Percentiles rank a stretch among this genome's conserved stretches.
Evolutionary conservation across 441 rosid species (phyloP).

Genomic region (Corymbia calophylla): DNA sequence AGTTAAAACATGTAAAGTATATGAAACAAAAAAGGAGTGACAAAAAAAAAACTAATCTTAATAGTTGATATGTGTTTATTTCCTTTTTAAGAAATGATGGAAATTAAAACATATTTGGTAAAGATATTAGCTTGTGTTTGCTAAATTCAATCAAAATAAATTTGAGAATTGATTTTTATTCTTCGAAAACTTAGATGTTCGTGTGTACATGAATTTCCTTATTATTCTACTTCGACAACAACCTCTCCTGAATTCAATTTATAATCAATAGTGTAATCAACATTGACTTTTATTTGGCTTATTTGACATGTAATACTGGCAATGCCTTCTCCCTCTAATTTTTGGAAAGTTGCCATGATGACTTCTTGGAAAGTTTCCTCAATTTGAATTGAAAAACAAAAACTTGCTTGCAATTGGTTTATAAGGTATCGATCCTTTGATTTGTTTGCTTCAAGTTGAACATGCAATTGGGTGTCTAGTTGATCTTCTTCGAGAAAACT

Average conservation of each 20-base stretch:
- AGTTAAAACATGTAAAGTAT: fast-evolving
- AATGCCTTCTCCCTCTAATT: not conserved
- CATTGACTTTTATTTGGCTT: not conserved
- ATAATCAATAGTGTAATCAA: not conserved
- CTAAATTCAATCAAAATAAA: not conserved
- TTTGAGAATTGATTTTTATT: not conserved
- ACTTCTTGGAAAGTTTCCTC: not conserved
- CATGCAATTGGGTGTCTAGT: too few species aligned
- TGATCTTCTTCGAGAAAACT: not conserved
- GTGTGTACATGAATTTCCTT: not conserved
- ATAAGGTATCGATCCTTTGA: fast-evolving
- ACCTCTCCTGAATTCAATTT: not conserved
- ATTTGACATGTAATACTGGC: not conserved
- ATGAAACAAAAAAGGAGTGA: not conserved
- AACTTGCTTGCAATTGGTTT: too few species aligned
- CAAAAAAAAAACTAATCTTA: fast-evolving
- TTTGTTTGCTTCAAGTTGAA: not conserved
- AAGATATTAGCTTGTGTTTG: not conserved
- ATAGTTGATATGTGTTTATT: not conserved
- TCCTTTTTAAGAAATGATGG: not conserved
- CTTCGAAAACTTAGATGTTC: not conserved
- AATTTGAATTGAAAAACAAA: too few species aligned
- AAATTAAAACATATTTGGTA: not conserved
- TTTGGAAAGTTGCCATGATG: not conserved
- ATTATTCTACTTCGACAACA: not conserved